phyloP scores from a whole-genome alignment of 352 stramenopile species.

The Globisporangium spinosum region DNA sequence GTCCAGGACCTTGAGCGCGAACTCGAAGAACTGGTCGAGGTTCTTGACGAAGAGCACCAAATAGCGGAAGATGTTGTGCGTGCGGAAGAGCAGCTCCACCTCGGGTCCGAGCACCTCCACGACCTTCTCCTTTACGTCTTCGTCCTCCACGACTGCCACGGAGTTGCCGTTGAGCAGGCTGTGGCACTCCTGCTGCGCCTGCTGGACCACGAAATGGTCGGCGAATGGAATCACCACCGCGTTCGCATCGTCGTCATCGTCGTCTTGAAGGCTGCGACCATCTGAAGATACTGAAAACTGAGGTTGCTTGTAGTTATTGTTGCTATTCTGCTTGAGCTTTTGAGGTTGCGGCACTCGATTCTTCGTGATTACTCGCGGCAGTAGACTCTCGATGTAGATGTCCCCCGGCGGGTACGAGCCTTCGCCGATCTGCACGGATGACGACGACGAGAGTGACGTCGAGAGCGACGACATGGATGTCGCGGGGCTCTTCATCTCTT shows the following conservation, averaged over 20 bases:
- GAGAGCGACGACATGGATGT: constrained; percentile 19
- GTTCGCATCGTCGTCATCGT: constrained; percentile 18
- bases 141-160: constrained; percentile 64
- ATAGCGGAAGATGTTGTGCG: constrained; percentile 72
- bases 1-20: constrained; percentile 68
- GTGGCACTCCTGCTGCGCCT: constrained; percentile 58
- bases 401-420: constrained; percentile 55
- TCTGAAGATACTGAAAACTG: neutral
- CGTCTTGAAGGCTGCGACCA: neutral
- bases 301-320: neutral
- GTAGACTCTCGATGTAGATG: constrained; percentile 51
- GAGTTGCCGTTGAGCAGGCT: constrained; percentile 64
- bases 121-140: constrained; percentile 72
- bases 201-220: constrained; percentile 44
- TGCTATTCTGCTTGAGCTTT: constrained; percentile 8
- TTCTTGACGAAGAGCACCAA: constrained; percentile 83
- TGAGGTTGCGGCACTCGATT: neutral
- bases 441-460: constrained; percentile 25
- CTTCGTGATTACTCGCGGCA: constrained; percentile 29
- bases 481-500: constrained; percentile 17
- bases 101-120: constrained; percentile 70
- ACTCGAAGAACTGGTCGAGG: constrained; percentile 68
- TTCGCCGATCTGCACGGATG: constrained; percentile 48
- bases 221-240: constrained; percentile 34
- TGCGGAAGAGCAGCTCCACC: constrained; percentile 64